Percentiles rank a stretch among this genome's conserved stretches.
Evolutionary conservation across 179 eudicot species (phyloP).

Genomic region (Vitellaria paradoxa): DNA sequence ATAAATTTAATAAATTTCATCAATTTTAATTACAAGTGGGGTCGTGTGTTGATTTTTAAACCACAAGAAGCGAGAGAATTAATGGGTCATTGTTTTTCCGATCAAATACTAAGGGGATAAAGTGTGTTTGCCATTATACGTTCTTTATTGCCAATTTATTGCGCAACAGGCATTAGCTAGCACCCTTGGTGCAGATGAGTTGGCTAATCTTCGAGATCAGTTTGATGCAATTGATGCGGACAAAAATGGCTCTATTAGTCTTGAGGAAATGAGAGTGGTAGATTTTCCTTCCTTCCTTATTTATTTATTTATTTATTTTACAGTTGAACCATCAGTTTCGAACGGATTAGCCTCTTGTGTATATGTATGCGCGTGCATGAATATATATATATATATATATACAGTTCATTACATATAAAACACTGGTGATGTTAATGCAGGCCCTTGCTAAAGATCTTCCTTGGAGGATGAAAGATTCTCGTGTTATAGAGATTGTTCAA

Average conservation of each 20-base stretch:
- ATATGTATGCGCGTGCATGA: no score
- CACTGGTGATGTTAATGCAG: conserved; percentile 31
- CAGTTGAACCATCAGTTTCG: conserved; percentile 38
- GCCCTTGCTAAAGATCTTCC: conserved; percentile 97
- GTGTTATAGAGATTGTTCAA: conserved; percentile 85
- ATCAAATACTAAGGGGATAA: no score
- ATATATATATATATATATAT: no score
- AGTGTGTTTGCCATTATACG: not conserved
- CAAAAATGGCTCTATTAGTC: conserved; percentile 88
- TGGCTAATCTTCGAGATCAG: conserved; percentile 86
- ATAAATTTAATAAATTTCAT: no score
- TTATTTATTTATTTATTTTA: no score
- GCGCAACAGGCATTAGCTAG: conserved; percentile 79
- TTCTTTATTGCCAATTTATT: conserved; percentile 11
- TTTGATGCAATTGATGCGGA: conserved; percentile 94
- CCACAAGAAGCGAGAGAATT: no score
- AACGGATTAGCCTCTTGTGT: conserved; percentile 28
- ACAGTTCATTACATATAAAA: not conserved
- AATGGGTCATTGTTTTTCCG: no score
- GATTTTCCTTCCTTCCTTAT: conserved; percentile 11
- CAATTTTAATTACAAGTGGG: no score
- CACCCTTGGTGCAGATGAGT: conserved; percentile 76
- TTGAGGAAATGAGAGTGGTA: conserved; percentile 98
- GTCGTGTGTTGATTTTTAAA: no score
- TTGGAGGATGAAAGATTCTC: conserved; percentile 89